Evolutionary conservation across 768 basidiomycete species (phyloP).

Genomic region (Peribolospora kevripleyi): DNA sequence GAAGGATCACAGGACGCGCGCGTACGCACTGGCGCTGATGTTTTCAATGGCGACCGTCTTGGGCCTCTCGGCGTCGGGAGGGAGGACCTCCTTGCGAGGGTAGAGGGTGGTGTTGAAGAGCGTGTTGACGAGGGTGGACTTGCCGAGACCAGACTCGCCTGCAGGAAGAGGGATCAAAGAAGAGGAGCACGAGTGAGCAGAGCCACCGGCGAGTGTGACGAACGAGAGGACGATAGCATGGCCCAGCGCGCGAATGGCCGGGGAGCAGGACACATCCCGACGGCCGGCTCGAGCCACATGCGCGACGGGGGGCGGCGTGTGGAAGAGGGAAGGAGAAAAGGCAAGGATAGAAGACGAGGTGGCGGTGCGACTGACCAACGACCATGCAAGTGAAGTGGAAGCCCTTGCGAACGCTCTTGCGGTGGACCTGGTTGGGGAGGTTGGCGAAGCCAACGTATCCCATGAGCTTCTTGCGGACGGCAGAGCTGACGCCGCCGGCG

Average conservation of each 20-base stretch:
- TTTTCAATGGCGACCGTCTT: slow-evolving; percentile 96
- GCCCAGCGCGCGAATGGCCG: background rate
- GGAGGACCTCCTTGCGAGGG: slow-evolving; percentile 57
- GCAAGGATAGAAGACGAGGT: slow-evolving; percentile 11
- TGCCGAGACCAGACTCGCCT: slow-evolving; percentile 97
- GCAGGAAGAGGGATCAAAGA: slow-evolving; percentile 3
- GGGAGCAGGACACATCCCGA: background rate
- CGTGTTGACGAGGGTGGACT: slow-evolving; percentile 96
- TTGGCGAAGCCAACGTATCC: slow-evolving; percentile 89
- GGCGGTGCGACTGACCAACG: slow-evolving; percentile 44
- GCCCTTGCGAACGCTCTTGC: slow-evolving; percentile 90
- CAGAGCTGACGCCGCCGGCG: slow-evolving; percentile 19
- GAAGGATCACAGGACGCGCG: background rate
- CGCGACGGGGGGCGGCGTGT: background rate
- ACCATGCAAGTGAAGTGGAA: slow-evolving; percentile 99
- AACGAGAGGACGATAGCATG: background rate
- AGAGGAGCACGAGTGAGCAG: background rate
- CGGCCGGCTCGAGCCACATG: background rate
- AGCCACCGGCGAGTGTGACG: slow-evolving; percentile 7
- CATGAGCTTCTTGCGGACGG: slow-evolving; percentile 72
- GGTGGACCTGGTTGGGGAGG: slow-evolving; percentile 96
- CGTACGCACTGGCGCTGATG: slow-evolving; percentile 68
- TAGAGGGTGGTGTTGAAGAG: slow-evolving; percentile 94
- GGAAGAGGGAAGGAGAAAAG: slow-evolving; percentile 11
- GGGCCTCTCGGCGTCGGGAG: slow-evolving; percentile 61